phyloP scores from a whole-genome alignment of 495 filamentous ascomycete genomes.

The Penicillium pulvis region DNA sequence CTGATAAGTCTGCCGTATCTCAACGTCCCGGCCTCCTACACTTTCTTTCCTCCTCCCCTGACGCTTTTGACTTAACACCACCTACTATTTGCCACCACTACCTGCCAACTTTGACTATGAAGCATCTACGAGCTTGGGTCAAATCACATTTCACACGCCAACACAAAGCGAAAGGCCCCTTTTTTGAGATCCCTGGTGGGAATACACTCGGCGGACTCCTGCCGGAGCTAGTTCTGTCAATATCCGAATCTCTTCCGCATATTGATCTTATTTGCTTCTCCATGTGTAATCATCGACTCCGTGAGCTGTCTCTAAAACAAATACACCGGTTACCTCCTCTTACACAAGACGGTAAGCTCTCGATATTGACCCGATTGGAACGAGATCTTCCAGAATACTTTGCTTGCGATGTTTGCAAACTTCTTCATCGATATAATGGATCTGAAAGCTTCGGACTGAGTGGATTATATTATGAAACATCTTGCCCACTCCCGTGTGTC shows the following conservation, averaged over 20 bases:
- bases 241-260: not conserved
- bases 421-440: conserved; percentile 23
- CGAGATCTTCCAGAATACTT: conserved; percentile 18
- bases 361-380: conserved; percentile 14
- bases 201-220: too few species aligned
- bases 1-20: too few species aligned
- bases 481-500: not conserved
- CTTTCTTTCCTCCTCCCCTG: too few species aligned
- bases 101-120: too few species aligned
- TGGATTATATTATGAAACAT: not conserved
- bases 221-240: not conserved
- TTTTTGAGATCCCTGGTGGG: too few species aligned
- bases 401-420: conserved; percentile 17
- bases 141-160: too few species aligned
- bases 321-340: not conserved
- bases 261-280: conserved; percentile 19
- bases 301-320: conserved; percentile 1
- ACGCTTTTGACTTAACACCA: too few species aligned
- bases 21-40: too few species aligned
- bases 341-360: conserved; percentile 7
- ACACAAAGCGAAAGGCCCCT: too few species aligned
- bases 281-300: conserved; percentile 16
- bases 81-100: too few species aligned
- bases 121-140: too few species aligned
- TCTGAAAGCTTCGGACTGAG: conserved; percentile 17